Percentiles rank a stretch among this genome's conserved stretches.
Conservation (phyloP, 2,329 filamentous ascomycete genomes). For the Lachnellula hyalina region DNA sequence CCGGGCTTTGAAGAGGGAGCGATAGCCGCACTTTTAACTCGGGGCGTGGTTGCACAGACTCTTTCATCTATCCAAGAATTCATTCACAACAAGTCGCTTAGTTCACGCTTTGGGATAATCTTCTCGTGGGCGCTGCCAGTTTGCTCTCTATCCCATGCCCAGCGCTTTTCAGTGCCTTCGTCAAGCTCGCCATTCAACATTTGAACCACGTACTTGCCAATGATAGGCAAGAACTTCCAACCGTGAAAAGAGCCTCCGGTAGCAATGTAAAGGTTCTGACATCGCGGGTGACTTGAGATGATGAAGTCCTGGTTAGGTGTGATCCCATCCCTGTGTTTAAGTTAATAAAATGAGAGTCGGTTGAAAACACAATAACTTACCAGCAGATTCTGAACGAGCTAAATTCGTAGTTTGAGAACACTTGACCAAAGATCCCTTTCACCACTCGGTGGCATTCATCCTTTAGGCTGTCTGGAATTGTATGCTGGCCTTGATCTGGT, state of each 20-base stretch:
- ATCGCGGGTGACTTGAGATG: slow-evolving; percentile 49
- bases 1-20: too few relatives aligned
- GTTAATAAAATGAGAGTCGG: not conserved
- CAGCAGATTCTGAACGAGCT: slow-evolving; percentile 43
- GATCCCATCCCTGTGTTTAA: slow-evolving; percentile 48
- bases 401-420: slow-evolving; percentile 36
- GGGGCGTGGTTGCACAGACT: too few relatives aligned
- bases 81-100: slow-evolving; percentile 4
- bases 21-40: too few relatives aligned
- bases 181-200: slow-evolving; percentile 39
- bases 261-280: slow-evolving; percentile 52
- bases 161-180: slow-evolving; percentile 36
- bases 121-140: slow-evolving; percentile 11
- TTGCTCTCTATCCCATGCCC: slow-evolving; percentile 38
- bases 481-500: slow-evolving; percentile 38
- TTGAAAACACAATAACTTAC: slow-evolving; percentile 28
- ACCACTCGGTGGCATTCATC: slow-evolving; percentile 38
- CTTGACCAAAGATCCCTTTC: slow-evolving; percentile 38
- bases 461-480: slow-evolving; percentile 37
- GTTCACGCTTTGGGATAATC: slow-evolving; percentile 9
- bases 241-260: slow-evolving; percentile 60
- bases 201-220: slow-evolving; percentile 54
- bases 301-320: slow-evolving; percentile 59
- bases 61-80: not conserved
- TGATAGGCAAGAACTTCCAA: slow-evolving; percentile 60